Base-by-base conservation (phyloP, 2,329 filamentous ascomycete species). In the Trichoderma brevicompactum region DNA sequence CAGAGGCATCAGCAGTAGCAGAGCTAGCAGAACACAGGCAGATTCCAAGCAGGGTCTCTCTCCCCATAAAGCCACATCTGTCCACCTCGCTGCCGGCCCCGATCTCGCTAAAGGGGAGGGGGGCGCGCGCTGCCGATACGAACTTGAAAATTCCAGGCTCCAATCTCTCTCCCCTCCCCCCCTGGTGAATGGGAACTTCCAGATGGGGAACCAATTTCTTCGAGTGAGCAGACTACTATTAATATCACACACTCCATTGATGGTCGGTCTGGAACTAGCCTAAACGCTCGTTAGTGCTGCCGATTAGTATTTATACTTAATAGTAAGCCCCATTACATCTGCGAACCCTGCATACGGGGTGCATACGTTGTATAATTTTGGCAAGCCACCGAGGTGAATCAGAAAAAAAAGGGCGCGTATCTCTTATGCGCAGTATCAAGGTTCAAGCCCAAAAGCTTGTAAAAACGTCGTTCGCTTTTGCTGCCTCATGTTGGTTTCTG, bases 151-250 rank as follows among this genome's bases (percentile, higher is more conserved):
- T 58, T 38, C 55, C 43, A 46, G 55, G 19, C 55, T 5, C n/a
- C 54, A 13, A 1, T 13, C 2, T 10, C 2, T 40, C 41, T 23
- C 28, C 41, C 17, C 41, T 3, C 54, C 41, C 41, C 28, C 41
- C 17, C 41, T 38, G 19, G 23, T 48, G 41, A 38, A 48, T n/a
- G 41, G 38, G 23, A 56, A 38, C 53, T 56, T 56, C 53, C 53
- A 56, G 53, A 56, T 56, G 53, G 53, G 53, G 53, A 56, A 56
- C 34, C 28, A 52, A 17, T 49, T 32, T 49, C 43, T 8, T 8
- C 10, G 5, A 2, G 5, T 48, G 12, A 15, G 15, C 48, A 9
- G n/a, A n/a, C n/a, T 23, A 23, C 48, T 52, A 34, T 52, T 52
- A 34, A 52, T 52, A 52, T 52, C 23, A 8, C 23, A 8, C 19